A percentile compares a stretch with the other conserved stretches of the same genome.
phyloP scores from a whole-genome alignment of 805 yeast genomes.

The Vanderwaltozyma yarrowii region DNA sequence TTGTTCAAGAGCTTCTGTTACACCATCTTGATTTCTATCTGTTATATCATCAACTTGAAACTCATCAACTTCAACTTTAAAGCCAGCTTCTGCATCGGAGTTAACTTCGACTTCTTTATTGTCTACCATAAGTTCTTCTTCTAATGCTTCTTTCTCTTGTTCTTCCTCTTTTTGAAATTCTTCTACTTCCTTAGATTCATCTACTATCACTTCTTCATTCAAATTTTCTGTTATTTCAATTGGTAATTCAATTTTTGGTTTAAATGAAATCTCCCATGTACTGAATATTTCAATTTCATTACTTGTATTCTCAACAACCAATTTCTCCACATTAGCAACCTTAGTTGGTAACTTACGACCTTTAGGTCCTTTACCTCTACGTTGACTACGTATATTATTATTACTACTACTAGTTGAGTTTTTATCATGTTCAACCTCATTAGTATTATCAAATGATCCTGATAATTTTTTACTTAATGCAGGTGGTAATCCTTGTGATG shows the following conservation, averaged over 20 bases:
- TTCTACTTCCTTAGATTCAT: neutral
- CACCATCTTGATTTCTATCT: slow-evolving; percentile 8
- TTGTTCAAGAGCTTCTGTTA: slow-evolving; percentile 7
- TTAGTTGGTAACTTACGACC: slow-evolving; percentile 57
- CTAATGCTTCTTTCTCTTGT: too few species aligned
- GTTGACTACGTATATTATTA: slow-evolving; percentile 4
- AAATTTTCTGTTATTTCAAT: too few species aligned
- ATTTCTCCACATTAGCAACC: slow-evolving; percentile 32
- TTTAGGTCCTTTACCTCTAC: slow-evolving; percentile 63
- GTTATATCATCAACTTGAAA: slow-evolving; percentile 1
- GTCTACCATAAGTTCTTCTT: too few species aligned
- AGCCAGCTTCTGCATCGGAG: neutral
- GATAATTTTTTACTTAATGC: slow-evolving; percentile 12
- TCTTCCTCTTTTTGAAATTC: too few species aligned
- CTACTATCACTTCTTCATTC: too few species aligned
- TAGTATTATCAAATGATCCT: neutral
- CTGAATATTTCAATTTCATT: slow-evolving; percentile 16
- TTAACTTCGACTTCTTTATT: too few species aligned
- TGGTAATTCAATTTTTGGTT: neutral
- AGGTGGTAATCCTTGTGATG: slow-evolving; percentile 25
- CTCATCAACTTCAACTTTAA: neutral
- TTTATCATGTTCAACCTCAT: neutral
- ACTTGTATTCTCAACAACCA: slow-evolving; percentile 11
- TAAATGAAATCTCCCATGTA: slow-evolving; percentile 14
- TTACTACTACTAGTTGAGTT: neutral